Conservation (phyloP, 352 stramenopile genomes). For the Globisporangium cystogenes region DNA sequence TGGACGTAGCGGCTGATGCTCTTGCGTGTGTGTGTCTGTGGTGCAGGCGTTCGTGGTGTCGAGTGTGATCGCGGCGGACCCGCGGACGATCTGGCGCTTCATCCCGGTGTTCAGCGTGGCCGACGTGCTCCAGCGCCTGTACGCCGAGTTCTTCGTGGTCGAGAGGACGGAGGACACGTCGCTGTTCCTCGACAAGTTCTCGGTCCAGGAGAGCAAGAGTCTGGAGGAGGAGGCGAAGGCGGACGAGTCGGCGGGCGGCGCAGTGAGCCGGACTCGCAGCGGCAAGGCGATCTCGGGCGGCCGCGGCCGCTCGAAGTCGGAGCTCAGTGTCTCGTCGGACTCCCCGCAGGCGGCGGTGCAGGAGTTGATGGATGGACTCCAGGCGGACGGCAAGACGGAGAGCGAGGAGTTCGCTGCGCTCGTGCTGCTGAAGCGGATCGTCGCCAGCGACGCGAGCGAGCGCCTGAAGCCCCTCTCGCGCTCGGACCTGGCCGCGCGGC, state of each 20-base stretch:
- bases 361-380: conserved; percentile 30
- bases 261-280: conserved; percentile 14
- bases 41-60: conserved; percentile 77
- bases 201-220: conserved; percentile 13
- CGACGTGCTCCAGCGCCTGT: conserved; percentile 71
- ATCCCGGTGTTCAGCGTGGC: conserved; percentile 80
- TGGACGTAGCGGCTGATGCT: neutral
- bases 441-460: conserved; percentile 40
- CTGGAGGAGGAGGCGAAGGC: conserved; percentile 4
- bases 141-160: conserved; percentile 70
- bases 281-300: conserved; percentile 14
- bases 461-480: conserved; percentile 49
- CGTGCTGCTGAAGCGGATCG: conserved; percentile 49
- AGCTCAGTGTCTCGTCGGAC: neutral
- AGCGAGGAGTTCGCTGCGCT: conserved; percentile 53
- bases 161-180: conserved; percentile 51
- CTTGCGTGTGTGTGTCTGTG: neutral
- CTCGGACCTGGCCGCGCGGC: conserved; percentile 25
- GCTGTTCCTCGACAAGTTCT: conserved; percentile 70
- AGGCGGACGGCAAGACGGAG: conserved; percentile 18
- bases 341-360: conserved; percentile 10
- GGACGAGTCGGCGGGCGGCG: neutral
- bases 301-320: neutral
- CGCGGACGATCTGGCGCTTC: conserved; percentile 61
- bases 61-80: conserved; percentile 65